These are phyloP conservation scores for Lactifluus piperatus DNA, from an alignment of 768 basidiomycete genomes.

Conservation along the genomic window DNA sequence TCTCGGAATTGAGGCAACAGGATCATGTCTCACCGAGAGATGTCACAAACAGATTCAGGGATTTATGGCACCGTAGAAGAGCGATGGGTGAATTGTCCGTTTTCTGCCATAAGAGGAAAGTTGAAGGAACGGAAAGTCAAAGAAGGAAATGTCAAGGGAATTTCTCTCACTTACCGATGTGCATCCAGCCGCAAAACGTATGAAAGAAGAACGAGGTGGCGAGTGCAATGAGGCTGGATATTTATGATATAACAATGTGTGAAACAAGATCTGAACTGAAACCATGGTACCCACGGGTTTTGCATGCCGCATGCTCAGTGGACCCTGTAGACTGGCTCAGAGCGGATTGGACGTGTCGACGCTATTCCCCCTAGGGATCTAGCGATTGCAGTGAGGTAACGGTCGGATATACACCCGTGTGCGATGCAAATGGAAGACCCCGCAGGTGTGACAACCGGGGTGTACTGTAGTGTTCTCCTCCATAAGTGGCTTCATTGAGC, in stretches of 20 bases:
- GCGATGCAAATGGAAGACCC: conserved; percentile 15
- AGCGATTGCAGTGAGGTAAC: conserved; percentile 12
- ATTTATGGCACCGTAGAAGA: conserved; percentile 22
- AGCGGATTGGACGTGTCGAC: conserved; percentile 9
- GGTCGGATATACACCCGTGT: conserved; percentile 8
- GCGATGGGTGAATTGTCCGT: conserved; percentile 18
- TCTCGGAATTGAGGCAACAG: conserved; percentile 18
- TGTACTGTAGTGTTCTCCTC: not conserved
- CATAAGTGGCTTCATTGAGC: conserved; percentile 2
- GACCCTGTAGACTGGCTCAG: conserved; percentile 17
- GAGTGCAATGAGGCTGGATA: conserved; percentile 20
- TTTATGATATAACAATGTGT: conserved; percentile 21
- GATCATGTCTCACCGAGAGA: conserved; percentile 17
- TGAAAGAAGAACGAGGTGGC: conserved; percentile 18
- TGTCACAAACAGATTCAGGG: conserved; percentile 21
- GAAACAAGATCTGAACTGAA: conserved; percentile 20
- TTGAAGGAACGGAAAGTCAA: conserved; percentile 20
- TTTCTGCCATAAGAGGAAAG: conserved; percentile 20
- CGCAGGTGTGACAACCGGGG: too few relatives aligned
- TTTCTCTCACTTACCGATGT: conserved; percentile 17
- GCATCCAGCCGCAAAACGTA: conserved; percentile 17
- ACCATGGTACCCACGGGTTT: conserved; percentile 19
- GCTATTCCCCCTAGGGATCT: conserved; percentile 14
- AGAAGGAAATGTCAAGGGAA: conserved; percentile 24
- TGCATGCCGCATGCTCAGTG: conserved; percentile 10